Conservation (phyloP, 208 protist genomes). For the Angomonas desouzai region DNA sequence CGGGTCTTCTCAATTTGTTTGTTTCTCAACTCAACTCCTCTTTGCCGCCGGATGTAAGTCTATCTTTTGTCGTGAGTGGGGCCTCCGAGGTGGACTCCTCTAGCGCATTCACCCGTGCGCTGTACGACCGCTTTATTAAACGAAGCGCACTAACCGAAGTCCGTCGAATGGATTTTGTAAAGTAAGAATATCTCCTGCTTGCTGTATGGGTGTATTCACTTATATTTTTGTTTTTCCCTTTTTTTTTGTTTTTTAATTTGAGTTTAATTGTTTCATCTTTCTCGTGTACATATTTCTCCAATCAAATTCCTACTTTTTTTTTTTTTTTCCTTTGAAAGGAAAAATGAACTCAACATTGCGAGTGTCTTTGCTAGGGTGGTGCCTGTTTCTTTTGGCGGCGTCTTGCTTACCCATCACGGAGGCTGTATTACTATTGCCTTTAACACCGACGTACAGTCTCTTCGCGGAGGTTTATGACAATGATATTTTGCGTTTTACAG, state of each 20-base stretch:
- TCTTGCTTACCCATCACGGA: too few relatives aligned
- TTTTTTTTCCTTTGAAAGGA: conserved; percentile 5
- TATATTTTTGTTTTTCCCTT: conserved; percentile 17
- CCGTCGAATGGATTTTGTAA: background rate
- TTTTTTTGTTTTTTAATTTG: conserved; percentile 1
- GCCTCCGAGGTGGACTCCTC: background rate
- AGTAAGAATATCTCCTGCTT: conserved; percentile 3
- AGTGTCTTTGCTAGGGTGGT: too few relatives aligned
- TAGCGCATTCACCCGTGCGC: conserved; percentile 6
- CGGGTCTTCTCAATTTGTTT: conserved; percentile 60
- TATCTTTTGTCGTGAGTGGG: conserved; percentile 37
- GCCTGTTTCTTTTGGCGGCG: too few relatives aligned
- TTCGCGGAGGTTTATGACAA: conserved; percentile 27
- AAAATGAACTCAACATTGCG: background rate
- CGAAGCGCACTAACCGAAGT: background rate
- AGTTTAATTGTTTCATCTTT: background rate
- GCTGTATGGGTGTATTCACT: conserved; percentile 22
- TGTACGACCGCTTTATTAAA: background rate
- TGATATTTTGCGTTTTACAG: conserved; percentile 29
- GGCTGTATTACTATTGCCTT: too few relatives aligned
- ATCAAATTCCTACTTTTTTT: background rate
- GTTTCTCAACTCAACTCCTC: conserved; percentile 58
- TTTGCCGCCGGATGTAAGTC: conserved; percentile 44
- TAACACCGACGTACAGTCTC: too few relatives aligned
- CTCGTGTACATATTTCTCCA: conserved; percentile 1